Conservation (phyloP, 1,139 yeast species). For the Kluyveromyces marxianus region DNA sequence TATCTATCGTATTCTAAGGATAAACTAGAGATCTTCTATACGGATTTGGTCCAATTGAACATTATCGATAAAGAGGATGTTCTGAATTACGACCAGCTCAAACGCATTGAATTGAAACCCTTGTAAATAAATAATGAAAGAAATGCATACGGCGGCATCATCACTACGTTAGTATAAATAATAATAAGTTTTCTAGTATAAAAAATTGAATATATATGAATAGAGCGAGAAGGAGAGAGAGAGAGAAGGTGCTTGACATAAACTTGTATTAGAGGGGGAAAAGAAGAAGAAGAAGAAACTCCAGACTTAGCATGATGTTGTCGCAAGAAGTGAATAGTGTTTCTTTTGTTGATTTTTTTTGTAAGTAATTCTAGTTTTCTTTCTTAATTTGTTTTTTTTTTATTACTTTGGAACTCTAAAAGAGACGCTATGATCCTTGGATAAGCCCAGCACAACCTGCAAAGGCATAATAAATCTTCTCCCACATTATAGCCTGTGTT, state of each 20-base stretch:
- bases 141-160: not conserved
- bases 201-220: not conserved
- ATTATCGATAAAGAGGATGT: conserved; percentile 36
- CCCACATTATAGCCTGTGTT: too few relatives aligned
- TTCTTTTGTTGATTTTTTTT: too few relatives aligned
- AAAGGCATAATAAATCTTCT: too few relatives aligned
- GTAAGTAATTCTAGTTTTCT: too few relatives aligned
- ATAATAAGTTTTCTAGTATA: not conserved
- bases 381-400: too few relatives aligned
- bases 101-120: conserved; percentile 5
- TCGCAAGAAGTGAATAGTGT: too few relatives aligned
- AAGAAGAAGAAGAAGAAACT: too few relatives aligned
- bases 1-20: conserved; percentile 69
- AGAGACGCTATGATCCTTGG: too few relatives aligned
- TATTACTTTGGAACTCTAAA: too few relatives aligned
- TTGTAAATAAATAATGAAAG: conserved; percentile 2
- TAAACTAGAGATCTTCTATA: conserved; percentile 65
- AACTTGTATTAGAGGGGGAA: not conserved
- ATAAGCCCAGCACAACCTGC: too few relatives aligned
- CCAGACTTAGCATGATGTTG: too few relatives aligned
- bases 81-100: conserved; percentile 2
- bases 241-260: not conserved
- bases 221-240: not conserved
- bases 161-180: conserved; percentile 1
- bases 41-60: conserved; percentile 64